phyloP scores from a whole-genome alignment of 2,329 filamentous ascomycete species.

The Trichophyton verrucosum region DNA sequence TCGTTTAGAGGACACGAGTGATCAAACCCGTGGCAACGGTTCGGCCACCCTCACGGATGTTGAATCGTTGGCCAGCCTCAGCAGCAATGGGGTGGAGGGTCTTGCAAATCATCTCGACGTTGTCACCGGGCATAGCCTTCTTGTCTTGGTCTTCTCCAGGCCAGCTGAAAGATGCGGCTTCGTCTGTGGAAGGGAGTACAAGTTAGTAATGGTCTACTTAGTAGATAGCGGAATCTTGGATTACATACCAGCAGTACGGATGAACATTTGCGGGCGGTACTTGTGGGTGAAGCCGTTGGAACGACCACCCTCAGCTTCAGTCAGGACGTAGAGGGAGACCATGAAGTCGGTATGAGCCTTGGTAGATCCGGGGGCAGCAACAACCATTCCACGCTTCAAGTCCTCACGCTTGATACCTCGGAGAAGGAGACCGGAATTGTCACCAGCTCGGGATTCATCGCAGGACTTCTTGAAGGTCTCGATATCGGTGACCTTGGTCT shows the following conservation, averaged over 20 bases:
- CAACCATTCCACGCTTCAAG: conserved; percentile 85
- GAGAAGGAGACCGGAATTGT: conserved; percentile 95
- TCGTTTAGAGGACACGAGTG: conserved; percentile 52
- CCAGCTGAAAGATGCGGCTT: conserved; percentile 67
- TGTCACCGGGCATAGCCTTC: conserved; percentile 97
- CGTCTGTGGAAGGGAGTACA: conserved; percentile 33
- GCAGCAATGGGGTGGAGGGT: conserved; percentile 76
- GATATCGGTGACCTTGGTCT: conserved; percentile 99
- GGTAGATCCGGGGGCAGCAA: conserved; percentile 68
- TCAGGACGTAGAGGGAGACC: conserved; percentile 90
- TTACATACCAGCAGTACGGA: conserved; percentile 77
- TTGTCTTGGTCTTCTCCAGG: conserved; percentile 67
- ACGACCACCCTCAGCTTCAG: conserved; percentile 94
- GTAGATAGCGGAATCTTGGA: conserved; percentile 5
- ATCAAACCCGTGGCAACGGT: conserved; percentile 75
- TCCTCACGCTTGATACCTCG: conserved; percentile 95
- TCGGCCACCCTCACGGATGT: conserved; percentile 91
- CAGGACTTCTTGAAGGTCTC: conserved; percentile 99
- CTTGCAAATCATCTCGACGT: conserved; percentile 89
- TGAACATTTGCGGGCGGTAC: conserved; percentile 93
- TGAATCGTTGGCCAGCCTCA: conserved; percentile 90
- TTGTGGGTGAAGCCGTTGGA: conserved; percentile 92
- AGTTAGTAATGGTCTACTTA: neutral
- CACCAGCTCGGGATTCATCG: conserved; percentile 87
- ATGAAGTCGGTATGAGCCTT: conserved; percentile 88